Evolutionary conservation across 2,329 filamentous ascomycete genomes (phyloP), one percentile per base, ranked within the genome.

Genomic region (Orbilia blumenaviensis): DNA sequence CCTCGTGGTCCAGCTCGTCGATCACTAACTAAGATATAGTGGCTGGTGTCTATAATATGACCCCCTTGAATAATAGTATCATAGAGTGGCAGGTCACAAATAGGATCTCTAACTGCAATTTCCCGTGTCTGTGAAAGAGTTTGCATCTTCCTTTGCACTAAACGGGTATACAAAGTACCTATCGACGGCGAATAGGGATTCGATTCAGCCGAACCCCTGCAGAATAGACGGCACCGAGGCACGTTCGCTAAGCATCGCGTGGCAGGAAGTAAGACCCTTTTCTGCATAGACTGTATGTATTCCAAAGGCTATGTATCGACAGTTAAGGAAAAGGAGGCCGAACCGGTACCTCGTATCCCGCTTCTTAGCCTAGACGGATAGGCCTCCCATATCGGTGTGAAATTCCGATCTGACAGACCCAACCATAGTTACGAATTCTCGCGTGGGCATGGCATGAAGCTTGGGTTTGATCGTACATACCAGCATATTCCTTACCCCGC

Each of bases 361-460:
- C 46, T 10, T 41, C 32, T n/a, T n/a, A n/a, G n/a, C n/a, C n/a
- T 25, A 18, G 29, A 42, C 42, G 41, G 56, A 25, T 48, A 52
- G 32, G 48, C 60, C 21, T 72, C 6, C 67, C 25, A 27, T 25
- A 64, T 68, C 29, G 63, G 46, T 16, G 63, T 32, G 18, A 18
- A 52, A 54, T 56, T 68, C 63, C 56, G 63, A 63, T 66, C 63
- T 46, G 54, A 56, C 25, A 27, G 14, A 60, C 50, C 16, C 6
- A 50, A 50, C 62, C 63, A 75, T 48, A 62, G 56, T 75, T 68
- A 58, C 29, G 23, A 46, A 6, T 34, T 61, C 44, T 71, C 66
- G 69, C 69, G 69, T 74, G 69, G 69, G 62, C 69, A 67, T 68
- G 56, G 46, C 71, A 75, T 75, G 27, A 38, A 62, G n/a, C n/a